Base-by-base conservation (phyloP, 2,329 filamentous ascomycete species). In the Botrytis deweyae region DNA sequence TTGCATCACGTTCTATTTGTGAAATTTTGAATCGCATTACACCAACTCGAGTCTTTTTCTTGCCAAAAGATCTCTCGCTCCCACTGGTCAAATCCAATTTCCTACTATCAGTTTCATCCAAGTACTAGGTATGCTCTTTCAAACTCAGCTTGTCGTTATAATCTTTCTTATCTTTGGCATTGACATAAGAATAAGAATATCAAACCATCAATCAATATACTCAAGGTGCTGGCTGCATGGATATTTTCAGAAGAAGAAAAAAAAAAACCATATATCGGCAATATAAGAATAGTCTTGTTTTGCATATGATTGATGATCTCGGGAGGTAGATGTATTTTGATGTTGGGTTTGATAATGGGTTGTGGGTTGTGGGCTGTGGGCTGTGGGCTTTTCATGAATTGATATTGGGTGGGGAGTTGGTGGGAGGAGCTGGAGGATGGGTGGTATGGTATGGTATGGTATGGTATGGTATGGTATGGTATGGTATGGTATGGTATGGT, bases 261-360 rank as follows among this genome's bases (percentile, higher is more conserved):
- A 33, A 33, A 33, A 33, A 33, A 33, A 9, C 0, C 22, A 12
- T 22, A 1, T 9, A 12, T 22, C 4, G 25, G 10, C 4, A 25
- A 25, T 25, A 9, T 10, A 49, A 49, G 20, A 49, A 10, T 3
- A 25, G 4, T 22, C 10, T 25, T 49, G 9, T 25, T 25, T 5
- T 25, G 1, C 4, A 22, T 49, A 25, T 5, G 22, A 0, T 12
- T 49, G 46, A 25, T 12, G 22, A 29, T 29, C 29, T 29, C 1
- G 29, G 29, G 29, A 12, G 9, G 6, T 0, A 1, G 20, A 4
- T 10, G 4, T 25, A 4, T 4, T 25, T 52, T n/a, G 10, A 6
- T 12, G 3, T 52, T 25, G 4, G 10, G 12, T 2, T 52, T 12
- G 22, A 25, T 12, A 10, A 2, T 46, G 20, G 20, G 44, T 3